phyloP scores from a whole-genome alignment of 306 rosid species.

The Sphenostylis stenocarpa region DNA sequence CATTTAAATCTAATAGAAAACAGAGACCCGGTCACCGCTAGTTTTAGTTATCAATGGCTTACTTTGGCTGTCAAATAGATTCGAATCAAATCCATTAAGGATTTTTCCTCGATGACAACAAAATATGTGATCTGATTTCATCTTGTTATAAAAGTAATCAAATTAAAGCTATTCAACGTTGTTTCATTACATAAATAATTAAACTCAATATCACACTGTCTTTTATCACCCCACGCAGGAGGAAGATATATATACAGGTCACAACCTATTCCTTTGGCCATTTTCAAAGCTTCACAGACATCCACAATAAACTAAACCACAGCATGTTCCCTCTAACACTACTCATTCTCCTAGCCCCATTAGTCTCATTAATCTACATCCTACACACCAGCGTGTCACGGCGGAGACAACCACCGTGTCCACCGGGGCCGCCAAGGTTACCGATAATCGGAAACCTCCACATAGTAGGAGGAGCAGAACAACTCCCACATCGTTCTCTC shows the following conservation, averaged over 20 bases:
- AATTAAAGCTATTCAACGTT: too few relatives aligned
- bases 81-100: neutral
- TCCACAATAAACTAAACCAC: too few relatives aligned
- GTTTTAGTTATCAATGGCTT: neutral
- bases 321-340: neutral
- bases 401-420: slow-evolving; percentile 11
- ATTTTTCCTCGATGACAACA: neutral
- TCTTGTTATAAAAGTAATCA: too few relatives aligned
- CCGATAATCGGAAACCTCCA: slow-evolving; percentile 47
- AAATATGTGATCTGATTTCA: neutral
- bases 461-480: slow-evolving; percentile 15
- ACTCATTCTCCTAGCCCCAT: neutral
- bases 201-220: too few relatives aligned
- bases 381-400: neutral
- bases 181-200: too few relatives aligned
- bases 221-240: too few relatives aligned
- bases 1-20: neutral
- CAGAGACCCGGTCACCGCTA: neutral
- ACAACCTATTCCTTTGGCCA: too few relatives aligned
- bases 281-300: too few relatives aligned
- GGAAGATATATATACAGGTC: too few relatives aligned
- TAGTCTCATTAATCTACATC: neutral
- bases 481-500: slow-evolving; percentile 22
- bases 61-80: neutral
- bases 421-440: slow-evolving; percentile 36